Evolutionary conservation across 352 stramenopile genomes (phyloP).

Genomic region (Pythium dissimile): DNA sequence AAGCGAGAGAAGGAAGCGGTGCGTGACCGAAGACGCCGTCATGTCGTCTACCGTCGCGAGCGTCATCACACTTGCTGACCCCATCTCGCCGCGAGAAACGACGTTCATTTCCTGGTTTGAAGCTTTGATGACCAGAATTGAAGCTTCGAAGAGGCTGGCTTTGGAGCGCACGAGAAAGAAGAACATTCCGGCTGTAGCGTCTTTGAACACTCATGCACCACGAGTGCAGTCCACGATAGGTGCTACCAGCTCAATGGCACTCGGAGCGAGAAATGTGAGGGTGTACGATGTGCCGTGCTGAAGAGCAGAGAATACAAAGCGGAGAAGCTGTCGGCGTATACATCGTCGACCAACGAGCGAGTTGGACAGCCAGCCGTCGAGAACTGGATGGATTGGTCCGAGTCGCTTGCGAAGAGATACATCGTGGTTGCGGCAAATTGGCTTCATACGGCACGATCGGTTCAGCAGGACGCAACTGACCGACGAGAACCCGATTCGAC

Average conservation of each 20-base stretch:
- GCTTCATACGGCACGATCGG: not conserved
- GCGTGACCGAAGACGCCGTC: not conserved
- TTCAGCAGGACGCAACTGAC: not conserved
- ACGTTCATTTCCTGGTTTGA: not conserved
- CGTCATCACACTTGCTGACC: constrained; percentile 7
- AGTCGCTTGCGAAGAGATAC: not conserved
- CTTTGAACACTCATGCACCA: not conserved
- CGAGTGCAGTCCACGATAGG: not conserved
- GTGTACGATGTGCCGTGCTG: not conserved
- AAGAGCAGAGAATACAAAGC: not conserved
- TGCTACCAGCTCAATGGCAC: not conserved
- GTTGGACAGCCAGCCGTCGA: not conserved
- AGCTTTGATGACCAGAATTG: not conserved
- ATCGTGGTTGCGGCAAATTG: not conserved
- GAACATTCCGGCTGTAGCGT: not conserved
- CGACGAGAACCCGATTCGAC: not conserved
- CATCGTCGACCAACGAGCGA: not conserved
- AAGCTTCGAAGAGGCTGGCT: not conserved
- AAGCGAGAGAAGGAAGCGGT: constrained; percentile 10
- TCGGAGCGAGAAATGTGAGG: not conserved
- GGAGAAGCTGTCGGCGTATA: not conserved
- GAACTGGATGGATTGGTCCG: not conserved
- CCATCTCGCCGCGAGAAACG: not conserved
- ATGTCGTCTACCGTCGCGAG: not conserved
- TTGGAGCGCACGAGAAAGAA: not conserved